Percentiles rank a stretch among this genome's conserved stretches.
phyloP scores from a whole-genome alignment of 2,329 filamentous ascomycete genomes.

The Fusarium lyarnte region DNA sequence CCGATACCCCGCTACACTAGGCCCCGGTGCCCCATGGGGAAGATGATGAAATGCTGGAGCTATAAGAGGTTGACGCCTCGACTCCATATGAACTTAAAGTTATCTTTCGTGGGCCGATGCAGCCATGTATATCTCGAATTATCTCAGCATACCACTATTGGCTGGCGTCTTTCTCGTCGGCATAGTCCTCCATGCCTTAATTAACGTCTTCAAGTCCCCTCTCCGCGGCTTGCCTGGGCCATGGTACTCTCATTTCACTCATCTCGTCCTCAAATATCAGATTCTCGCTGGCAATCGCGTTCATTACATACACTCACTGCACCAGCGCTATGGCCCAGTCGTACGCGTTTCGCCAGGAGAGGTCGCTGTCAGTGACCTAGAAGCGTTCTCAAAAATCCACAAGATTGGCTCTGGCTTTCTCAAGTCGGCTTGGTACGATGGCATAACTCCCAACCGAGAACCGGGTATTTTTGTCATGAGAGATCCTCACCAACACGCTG shows the following conservation, averaged over 20 bases:
- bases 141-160: accelerated
- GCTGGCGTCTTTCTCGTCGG: not conserved
- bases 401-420: slow-evolving; percentile 24
- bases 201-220: not conserved
- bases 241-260: slow-evolving; percentile 14
- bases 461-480: slow-evolving; percentile 22
- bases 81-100: accelerated
- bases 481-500: slow-evolving; percentile 11
- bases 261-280: not conserved
- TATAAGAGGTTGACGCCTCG: not conserved
- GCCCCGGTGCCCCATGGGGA: not conserved
- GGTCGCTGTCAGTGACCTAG: slow-evolving; percentile 1
- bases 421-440: slow-evolving; percentile 29
- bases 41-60: accelerated
- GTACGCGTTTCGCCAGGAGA: not conserved
- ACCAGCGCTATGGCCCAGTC: not conserved
- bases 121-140: not conserved
- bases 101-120: accelerated
- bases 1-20: not conserved
- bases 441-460: not conserved
- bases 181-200: not conserved
- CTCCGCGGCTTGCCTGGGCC: slow-evolving; percentile 9
- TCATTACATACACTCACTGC: slow-evolving; percentile 9
- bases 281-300: slow-evolving; percentile 3
- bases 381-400: slow-evolving; percentile 19